These are phyloP conservation scores for Mortierella sp. DNA, from an alignment of 371 early-diverging fungal species.

Conservation along the genomic window DNA sequence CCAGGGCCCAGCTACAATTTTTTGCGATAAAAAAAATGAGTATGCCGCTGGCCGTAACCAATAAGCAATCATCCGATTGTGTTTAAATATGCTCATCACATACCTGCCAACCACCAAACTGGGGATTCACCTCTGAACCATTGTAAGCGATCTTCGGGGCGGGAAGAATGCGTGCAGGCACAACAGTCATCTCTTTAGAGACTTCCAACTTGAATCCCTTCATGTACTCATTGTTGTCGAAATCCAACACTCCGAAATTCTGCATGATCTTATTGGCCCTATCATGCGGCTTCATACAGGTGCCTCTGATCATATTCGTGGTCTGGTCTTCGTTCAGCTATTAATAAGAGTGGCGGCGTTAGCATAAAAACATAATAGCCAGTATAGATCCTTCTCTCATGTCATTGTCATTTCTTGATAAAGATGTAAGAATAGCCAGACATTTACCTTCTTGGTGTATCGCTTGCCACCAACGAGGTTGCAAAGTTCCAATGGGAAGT, in stretches of 20 bases:
- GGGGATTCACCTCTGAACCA: constrained; percentile 63
- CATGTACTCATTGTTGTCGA: constrained; percentile 56
- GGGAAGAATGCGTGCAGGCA: constrained; percentile 73
- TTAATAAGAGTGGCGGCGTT: neutral
- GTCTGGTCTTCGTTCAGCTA: constrained; percentile 77
- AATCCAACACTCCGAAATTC: constrained; percentile 36
- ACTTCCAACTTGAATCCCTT: constrained; percentile 63
- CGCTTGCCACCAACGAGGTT: constrained; percentile 74
- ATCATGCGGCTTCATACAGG: constrained; percentile 73
- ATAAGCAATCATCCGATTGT: neutral
- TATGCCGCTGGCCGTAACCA: neutral
- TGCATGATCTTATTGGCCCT: constrained; percentile 57
- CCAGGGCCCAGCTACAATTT: constrained; percentile 60
- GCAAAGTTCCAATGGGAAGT: constrained; percentile 83
- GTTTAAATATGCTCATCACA: neutral
- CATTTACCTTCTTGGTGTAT: constrained; percentile 62
- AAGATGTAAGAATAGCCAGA: neutral
- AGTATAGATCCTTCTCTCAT: too few relatives aligned
- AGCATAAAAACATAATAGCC: neutral
- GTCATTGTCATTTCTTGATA: neutral
- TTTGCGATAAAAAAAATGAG: neutral
- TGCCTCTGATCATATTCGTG: constrained; percentile 81
- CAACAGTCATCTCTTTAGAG: constrained; percentile 64
- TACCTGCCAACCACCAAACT: constrained; percentile 79
- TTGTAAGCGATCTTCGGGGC: constrained; percentile 74